Conservation (phyloP, 306 rosid species). For the Vigna angularis region DNA sequence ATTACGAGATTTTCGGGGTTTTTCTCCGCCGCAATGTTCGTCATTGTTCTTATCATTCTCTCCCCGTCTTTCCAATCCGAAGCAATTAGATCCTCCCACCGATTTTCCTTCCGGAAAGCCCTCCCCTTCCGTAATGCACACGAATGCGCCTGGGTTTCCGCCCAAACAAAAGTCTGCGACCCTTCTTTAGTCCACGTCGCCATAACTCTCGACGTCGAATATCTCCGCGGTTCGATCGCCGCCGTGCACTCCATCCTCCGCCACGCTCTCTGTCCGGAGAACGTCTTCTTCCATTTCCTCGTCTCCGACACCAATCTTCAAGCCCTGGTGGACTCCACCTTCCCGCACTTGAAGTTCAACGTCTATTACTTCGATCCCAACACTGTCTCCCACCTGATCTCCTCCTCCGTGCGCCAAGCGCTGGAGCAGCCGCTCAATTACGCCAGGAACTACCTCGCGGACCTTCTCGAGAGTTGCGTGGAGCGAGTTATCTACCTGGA, state of each 20-base stretch:
- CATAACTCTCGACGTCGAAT: slow-evolving; percentile 68
- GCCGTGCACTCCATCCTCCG: slow-evolving; percentile 73
- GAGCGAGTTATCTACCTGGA: slow-evolving; percentile 64
- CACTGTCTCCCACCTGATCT: slow-evolving; percentile 59
- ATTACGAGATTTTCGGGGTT: slow-evolving; percentile 63
- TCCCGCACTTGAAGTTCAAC: slow-evolving; percentile 63
- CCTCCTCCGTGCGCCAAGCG: slow-evolving; percentile 72
- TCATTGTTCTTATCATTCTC: slow-evolving; percentile 46
- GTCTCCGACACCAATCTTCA: slow-evolving; percentile 57
- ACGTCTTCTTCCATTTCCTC: slow-evolving; percentile 70
- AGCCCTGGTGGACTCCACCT: slow-evolving; percentile 58
- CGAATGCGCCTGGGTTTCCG: slow-evolving; percentile 43
- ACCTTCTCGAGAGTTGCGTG: slow-evolving; percentile 62
- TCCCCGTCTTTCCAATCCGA: slow-evolving; percentile 77
- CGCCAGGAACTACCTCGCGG: slow-evolving; percentile 70
- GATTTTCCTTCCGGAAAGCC: slow-evolving; percentile 55
- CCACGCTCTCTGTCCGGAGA: slow-evolving; percentile 68
- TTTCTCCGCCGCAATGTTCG: slow-evolving; percentile 65
- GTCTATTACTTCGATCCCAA: slow-evolving; percentile 68
- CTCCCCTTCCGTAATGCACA: slow-evolving; percentile 58
- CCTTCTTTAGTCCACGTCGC: slow-evolving; percentile 72
- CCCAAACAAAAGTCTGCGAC: slow-evolving; percentile 47
- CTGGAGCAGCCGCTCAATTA: slow-evolving; percentile 74
- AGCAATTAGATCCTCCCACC: slow-evolving; percentile 69
- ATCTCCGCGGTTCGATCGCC: slow-evolving; percentile 81